Evolutionary conservation across 768 basidiomycete genomes (phyloP).

Genomic region (Lactarius psammicola): DNA sequence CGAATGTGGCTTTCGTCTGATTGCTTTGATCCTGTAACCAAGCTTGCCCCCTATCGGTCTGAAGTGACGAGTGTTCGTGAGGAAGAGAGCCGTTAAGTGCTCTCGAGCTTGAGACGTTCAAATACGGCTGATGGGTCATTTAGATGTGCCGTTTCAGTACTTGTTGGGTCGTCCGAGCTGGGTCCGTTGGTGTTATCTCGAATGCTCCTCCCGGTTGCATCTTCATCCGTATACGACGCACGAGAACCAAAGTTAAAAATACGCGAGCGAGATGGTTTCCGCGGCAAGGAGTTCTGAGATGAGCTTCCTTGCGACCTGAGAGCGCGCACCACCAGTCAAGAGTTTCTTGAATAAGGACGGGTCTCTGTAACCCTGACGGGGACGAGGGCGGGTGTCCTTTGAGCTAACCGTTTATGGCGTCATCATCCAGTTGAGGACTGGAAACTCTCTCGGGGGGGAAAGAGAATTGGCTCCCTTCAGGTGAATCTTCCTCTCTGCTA

Average conservation of each 20-base stretch:
- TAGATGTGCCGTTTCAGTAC: slow-evolving; percentile 1
- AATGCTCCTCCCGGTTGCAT: neutral
- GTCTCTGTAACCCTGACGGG: slow-evolving; percentile 21
- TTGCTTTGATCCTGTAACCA: slow-evolving; percentile 26
- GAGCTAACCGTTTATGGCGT: slow-evolving; percentile 76
- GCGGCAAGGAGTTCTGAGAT: neutral
- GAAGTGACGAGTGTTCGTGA: slow-evolving; percentile 13
- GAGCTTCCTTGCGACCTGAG: neutral
- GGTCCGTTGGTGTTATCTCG: neutral
- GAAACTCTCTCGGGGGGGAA: slow-evolving; percentile 48
- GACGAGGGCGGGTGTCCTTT: slow-evolving; percentile 46
- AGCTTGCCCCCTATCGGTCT: slow-evolving; percentile 10
- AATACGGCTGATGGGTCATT: slow-evolving; percentile 21
- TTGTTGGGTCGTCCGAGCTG: neutral
- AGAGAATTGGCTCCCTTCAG: slow-evolving; percentile 58
- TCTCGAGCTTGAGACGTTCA: slow-evolving; percentile 24
- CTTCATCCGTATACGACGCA: slow-evolving; percentile 10
- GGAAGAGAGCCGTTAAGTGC: neutral
- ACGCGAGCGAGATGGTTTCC: slow-evolving; percentile 21
- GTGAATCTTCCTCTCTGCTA: slow-evolving; percentile 71
- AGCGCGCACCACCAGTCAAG: slow-evolving; percentile 11
- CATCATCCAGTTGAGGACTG: slow-evolving; percentile 57
- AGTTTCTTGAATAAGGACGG: slow-evolving; percentile 36
- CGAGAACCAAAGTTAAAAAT: slow-evolving; percentile 18
- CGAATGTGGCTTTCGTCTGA: neutral